Evolutionary conservation across 495 filamentous ascomycete genomes (phyloP).

Genomic region (Friedmanniomyces simplex): DNA sequence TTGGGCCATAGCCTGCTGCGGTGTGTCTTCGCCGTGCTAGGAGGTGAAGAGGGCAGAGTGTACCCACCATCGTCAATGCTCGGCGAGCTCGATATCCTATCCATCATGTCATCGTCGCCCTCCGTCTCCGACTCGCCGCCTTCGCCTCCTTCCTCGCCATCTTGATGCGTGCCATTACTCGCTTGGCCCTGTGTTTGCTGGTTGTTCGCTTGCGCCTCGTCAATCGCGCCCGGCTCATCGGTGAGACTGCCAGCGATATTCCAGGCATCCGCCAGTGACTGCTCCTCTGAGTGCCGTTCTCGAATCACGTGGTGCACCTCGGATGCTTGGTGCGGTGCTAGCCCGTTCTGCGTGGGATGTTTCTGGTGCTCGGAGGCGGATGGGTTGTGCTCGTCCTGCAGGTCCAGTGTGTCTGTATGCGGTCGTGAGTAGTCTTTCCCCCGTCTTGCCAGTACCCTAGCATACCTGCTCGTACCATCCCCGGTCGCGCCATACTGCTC

Average conservation of each 20-base stretch:
- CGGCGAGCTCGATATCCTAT: constrained; percentile 94
- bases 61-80: constrained; percentile 97
- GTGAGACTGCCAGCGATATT: constrained; percentile 41
- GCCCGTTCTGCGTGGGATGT: constrained; percentile 46
- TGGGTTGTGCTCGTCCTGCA: constrained; percentile 72
- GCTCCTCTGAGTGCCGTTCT: constrained; percentile 57
- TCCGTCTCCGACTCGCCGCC: constrained; percentile 66
- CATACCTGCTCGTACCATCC: constrained; percentile 71
- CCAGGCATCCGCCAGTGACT: constrained; percentile 38
- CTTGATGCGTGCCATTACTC: constrained; percentile 21
- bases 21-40: background rate
- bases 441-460: constrained; percentile 15
- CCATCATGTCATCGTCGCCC: constrained; percentile 82
- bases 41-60: constrained; percentile 22
- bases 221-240: constrained; percentile 32
- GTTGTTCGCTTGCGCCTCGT: constrained; percentile 15
- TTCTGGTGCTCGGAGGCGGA: constrained; percentile 69
- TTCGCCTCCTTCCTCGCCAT: constrained; percentile 49
- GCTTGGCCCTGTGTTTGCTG: constrained; percentile 8
- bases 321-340: constrained; percentile 75
- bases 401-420: constrained; percentile 76
- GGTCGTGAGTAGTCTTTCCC: constrained; percentile 18
- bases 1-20: constrained; percentile 18
- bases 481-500: constrained; percentile 56
- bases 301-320: constrained; percentile 68